Evolutionary conservation across 495 filamentous ascomycete species (phyloP).

Genomic region (Symbiotaphrina buchneri): DNA sequence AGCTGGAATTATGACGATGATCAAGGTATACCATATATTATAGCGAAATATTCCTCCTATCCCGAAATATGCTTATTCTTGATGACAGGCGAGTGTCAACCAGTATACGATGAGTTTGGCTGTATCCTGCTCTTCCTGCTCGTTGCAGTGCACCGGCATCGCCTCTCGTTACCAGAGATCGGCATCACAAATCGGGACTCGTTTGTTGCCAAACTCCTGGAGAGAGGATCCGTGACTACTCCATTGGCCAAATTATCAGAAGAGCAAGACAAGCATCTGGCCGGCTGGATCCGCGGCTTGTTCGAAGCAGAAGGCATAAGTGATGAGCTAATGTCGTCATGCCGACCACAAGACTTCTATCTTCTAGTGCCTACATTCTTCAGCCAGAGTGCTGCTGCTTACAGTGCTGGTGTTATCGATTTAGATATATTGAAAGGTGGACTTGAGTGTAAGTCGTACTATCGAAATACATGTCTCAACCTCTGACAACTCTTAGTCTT

Average conservation of each 20-base stretch:
- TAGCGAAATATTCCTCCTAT: not conserved
- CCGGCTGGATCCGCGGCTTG: constrained; percentile 68
- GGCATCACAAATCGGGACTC: constrained; percentile 33
- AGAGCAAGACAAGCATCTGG: constrained; percentile 55
- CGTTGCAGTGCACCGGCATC: constrained; percentile 67
- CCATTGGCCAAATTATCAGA: constrained; percentile 41
- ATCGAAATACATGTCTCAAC: constrained; percentile 3
- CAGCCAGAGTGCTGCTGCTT: constrained; percentile 60
- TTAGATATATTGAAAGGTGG: constrained; percentile 71
- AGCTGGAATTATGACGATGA: constrained; percentile 88
- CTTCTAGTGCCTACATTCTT: constrained; percentile 77
- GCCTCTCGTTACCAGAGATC: constrained; percentile 43
- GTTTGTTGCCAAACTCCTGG: constrained; percentile 60
- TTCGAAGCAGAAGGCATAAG: constrained; percentile 63
- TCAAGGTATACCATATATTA: constrained; percentile 22
- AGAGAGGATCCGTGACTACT: constrained; percentile 33
- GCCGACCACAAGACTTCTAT: constrained; percentile 87
- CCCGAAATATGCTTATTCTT: not conserved
- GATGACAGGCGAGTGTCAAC: constrained; percentile 60
- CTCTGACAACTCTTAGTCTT: constrained; percentile 27
- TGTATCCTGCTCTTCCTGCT: constrained; percentile 67
- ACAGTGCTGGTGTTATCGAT: constrained; percentile 41
- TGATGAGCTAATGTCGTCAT: constrained; percentile 80
- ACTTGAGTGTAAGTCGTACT: constrained; percentile 50
- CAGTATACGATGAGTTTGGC: constrained; percentile 91